These are phyloP conservation scores for Boletus rex-veris DNA, from an alignment of 768 basidiomycete genomes.

Conservation along the genomic window DNA sequence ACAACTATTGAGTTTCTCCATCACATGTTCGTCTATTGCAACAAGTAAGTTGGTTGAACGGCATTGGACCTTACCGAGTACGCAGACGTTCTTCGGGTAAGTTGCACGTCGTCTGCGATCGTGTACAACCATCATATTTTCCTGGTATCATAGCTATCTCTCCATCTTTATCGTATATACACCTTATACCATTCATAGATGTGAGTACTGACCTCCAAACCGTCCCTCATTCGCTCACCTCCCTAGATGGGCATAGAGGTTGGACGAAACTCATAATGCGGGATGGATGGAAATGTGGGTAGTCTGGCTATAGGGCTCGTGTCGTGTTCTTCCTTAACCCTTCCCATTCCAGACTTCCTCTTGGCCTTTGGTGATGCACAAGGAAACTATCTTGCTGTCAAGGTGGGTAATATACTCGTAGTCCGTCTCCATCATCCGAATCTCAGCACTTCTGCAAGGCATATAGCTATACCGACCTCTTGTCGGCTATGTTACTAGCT, in stretches of 20 bases:
- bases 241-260: conserved; percentile 70
- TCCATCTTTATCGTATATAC: conserved; percentile 70
- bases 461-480: conserved; percentile 77
- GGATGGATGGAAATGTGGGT: conserved; percentile 89
- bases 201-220: conserved; percentile 39
- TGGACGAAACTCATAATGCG: conserved; percentile 67
- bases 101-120: conserved; percentile 24
- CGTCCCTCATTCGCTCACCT: background rate
- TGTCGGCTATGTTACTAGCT: conserved; percentile 90
- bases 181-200: conserved; percentile 86
- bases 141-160: conserved; percentile 54
- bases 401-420: conserved; percentile 36
- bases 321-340: background rate
- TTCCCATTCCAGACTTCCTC: conserved; percentile 57
- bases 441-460: conserved; percentile 40
- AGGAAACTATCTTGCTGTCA: conserved; percentile 81
- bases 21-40: conserved; percentile 45
- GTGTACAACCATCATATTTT: background rate
- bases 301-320: background rate
- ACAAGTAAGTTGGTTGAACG: conserved; percentile 68
- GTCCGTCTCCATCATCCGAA: background rate
- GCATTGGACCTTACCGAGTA: conserved; percentile 71
- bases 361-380: conserved; percentile 81
- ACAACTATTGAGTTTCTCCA: conserved; percentile 21
- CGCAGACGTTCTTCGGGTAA: conserved; percentile 78